These are phyloP conservation scores for Leccinum disarticulatum DNA, from an alignment of 768 basidiomycete species.

Conservation along the genomic window DNA sequence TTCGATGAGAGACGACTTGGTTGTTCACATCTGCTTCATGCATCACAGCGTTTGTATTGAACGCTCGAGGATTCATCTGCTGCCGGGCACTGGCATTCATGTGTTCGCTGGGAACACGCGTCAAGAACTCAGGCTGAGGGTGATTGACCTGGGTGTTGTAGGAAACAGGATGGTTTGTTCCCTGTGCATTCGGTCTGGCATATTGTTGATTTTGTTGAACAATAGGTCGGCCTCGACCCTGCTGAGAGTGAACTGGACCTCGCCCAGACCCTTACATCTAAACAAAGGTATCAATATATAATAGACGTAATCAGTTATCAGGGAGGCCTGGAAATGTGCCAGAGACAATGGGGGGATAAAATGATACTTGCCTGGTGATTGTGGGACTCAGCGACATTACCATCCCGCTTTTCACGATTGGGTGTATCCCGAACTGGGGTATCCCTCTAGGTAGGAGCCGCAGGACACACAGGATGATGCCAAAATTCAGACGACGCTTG, in stretches of 20 bases:
- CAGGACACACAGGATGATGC: constrained; percentile 30
- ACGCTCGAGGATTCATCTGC: constrained; percentile 28
- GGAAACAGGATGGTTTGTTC: constrained; percentile 37
- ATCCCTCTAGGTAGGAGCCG: background rate
- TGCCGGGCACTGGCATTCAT: constrained; percentile 38
- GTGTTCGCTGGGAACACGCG: constrained; percentile 39
- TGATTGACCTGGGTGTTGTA: constrained; percentile 36
- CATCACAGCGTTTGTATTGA: constrained; percentile 36
- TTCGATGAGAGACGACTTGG: constrained; percentile 36
- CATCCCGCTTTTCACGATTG: constrained; percentile 41
- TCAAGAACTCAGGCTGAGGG: constrained; percentile 22
- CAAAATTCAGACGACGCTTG: constrained; percentile 48
- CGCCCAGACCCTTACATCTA: constrained; percentile 48
- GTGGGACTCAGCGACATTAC: constrained; percentile 36
- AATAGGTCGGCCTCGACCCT: constrained; percentile 35
- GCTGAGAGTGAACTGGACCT: constrained; percentile 39
- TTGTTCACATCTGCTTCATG: constrained; percentile 33
- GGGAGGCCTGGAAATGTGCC: background rate
- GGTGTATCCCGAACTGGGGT: constrained; percentile 35
- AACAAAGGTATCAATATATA: constrained; percentile 26
- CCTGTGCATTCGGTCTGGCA: constrained; percentile 35
- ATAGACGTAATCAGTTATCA: constrained; percentile 6
- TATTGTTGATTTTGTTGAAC: constrained; percentile 46
- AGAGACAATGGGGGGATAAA: too few relatives aligned
- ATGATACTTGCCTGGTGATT: constrained; percentile 45